These are phyloP conservation scores for Brettanomyces custersianus DNA, from an alignment of 805 yeast species.

Conservation along the genomic window DNA sequence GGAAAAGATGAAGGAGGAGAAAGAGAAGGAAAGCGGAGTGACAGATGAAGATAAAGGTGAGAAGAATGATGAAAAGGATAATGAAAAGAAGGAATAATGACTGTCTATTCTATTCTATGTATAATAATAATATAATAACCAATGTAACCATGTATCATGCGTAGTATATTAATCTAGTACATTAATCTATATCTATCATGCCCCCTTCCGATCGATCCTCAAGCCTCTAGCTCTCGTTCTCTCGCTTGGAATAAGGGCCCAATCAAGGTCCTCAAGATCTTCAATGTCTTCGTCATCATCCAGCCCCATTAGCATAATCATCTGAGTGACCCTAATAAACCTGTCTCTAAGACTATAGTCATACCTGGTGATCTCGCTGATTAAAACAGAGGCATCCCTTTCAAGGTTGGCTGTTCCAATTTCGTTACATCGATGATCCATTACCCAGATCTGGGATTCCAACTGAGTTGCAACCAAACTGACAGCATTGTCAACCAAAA, in stretches of 20 bases:
- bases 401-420: constrained; percentile 79
- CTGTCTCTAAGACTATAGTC: constrained; percentile 68
- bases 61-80: constrained; percentile 1
- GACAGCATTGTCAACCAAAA: constrained; percentile 42
- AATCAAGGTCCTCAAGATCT: constrained; percentile 26
- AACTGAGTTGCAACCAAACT: constrained; percentile 44
- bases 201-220: constrained; percentile 47
- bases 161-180: no score
- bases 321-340: constrained; percentile 75
- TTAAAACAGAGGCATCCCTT: constrained; percentile 65
- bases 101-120: no score
- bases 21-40: constrained; percentile 6
- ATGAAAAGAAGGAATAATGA: background rate
- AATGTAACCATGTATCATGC: no score
- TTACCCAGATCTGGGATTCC: constrained; percentile 59
- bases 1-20: constrained; percentile 15
- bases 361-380: constrained; percentile 63
- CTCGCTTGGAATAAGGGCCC: constrained; percentile 77
- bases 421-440: constrained; percentile 65
- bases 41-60: constrained; percentile 6
- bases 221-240: constrained; percentile 52
- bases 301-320: constrained; percentile 71
- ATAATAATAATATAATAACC: no score
- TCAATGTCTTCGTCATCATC: constrained; percentile 50
- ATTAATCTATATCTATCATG: no score